phyloP scores from a whole-genome alignment of 768 basidiomycete species.

The Strobilomyces dryophilus region DNA sequence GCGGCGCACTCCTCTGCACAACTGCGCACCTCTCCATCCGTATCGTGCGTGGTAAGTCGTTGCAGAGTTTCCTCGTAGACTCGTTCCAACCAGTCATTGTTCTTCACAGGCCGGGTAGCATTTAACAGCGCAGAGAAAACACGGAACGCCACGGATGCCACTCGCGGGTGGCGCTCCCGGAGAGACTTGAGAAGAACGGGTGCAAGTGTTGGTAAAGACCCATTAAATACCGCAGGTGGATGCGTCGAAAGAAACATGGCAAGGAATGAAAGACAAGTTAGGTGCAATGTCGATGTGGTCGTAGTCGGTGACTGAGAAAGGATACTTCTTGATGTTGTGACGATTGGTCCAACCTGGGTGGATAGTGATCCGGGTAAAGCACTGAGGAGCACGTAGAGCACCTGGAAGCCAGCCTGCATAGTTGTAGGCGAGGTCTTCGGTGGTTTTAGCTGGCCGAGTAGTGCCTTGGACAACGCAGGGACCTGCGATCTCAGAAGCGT shows the following conservation, averaged over 20 bases:
- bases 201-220: constrained; percentile 62
- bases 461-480: constrained; percentile 70
- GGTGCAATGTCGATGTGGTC: constrained; percentile 76
- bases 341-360: constrained; percentile 58
- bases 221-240: constrained; percentile 53
- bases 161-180: constrained; percentile 81
- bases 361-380: constrained; percentile 85
- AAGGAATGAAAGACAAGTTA: constrained; percentile 83
- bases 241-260: constrained; percentile 72
- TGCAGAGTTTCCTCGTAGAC: constrained; percentile 73
- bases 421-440: constrained; percentile 73
- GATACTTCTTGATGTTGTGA: constrained; percentile 59
- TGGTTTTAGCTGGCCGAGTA: constrained; percentile 82
- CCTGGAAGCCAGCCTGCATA: constrained; percentile 80
- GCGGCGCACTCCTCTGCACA: constrained; percentile 81
- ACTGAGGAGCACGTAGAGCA: constrained; percentile 69
- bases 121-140: constrained; percentile 81
- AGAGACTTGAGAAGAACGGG: constrained; percentile 73
- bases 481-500: constrained; percentile 71
- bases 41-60: constrained; percentile 73
- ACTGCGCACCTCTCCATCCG: constrained; percentile 85
- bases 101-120: constrained; percentile 65
- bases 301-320: constrained; percentile 67
- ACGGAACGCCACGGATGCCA: constrained; percentile 84
- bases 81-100: constrained; percentile 60